A percentile compares a stretch with the other conserved stretches of the same genome.
phyloP scores from a whole-genome alignment of 1,284 basidiomycete species.

The Tremellales sp. region DNA sequence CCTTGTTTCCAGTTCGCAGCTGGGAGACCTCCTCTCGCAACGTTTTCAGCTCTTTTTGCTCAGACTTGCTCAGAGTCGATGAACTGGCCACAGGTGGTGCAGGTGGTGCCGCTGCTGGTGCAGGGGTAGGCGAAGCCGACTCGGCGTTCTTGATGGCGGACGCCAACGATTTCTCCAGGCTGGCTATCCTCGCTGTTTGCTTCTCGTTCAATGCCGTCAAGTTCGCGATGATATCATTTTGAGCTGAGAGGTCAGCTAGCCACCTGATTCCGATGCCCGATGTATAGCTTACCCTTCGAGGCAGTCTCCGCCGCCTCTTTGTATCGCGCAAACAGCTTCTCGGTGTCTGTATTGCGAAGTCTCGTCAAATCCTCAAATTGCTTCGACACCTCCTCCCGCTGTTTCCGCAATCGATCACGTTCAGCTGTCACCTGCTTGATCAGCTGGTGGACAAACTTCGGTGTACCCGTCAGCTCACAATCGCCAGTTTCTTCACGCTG shows the following conservation, averaged over 20 bases:
- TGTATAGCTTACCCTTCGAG: conserved; percentile 27
- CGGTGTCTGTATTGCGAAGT: conserved; percentile 25
- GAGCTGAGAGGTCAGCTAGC: conserved; percentile 23
- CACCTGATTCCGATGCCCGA: background rate
- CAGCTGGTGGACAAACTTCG: conserved; percentile 1
- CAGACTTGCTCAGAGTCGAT: conserved; percentile 8
- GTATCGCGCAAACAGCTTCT: conserved; percentile 36
- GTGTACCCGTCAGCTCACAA: conserved; percentile 8
- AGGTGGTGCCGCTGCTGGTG: conserved; percentile 9
- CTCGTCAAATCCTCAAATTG: conserved; percentile 46
- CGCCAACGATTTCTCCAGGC: conserved; percentile 32
- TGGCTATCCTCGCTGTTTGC: conserved; percentile 23
- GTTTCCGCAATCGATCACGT: conserved; percentile 24
- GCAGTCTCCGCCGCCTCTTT: conserved; percentile 33
- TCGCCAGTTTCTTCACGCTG: conserved; percentile 7
- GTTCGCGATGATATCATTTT: conserved; percentile 40
- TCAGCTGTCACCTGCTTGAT: conserved; percentile 26
- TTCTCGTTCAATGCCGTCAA: conserved; percentile 37
- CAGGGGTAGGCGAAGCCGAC: background rate
- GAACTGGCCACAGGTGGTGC: conserved; percentile 14
- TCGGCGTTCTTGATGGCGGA: conserved; percentile 7
- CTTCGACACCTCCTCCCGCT: conserved; percentile 37
- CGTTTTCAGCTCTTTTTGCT: conserved; percentile 35
- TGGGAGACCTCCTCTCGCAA: conserved; percentile 34
- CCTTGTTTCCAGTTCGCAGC: conserved; percentile 22